Evolutionary conservation across 345 rosid genomes (phyloP).

Genomic region (Salix exigua): DNA sequence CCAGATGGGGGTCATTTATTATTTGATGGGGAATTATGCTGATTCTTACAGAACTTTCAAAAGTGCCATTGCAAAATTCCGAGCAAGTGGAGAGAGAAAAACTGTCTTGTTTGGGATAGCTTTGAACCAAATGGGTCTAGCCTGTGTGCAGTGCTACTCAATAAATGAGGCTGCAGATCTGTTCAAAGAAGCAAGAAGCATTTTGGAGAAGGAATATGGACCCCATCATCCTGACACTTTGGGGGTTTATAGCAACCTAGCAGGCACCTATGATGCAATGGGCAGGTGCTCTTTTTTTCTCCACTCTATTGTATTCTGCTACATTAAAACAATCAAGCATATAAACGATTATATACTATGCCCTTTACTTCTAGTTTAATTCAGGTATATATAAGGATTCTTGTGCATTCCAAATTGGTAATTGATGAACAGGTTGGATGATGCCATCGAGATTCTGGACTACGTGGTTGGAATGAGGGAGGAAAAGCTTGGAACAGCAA

Average conservation of each 20-base stretch:
- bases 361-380: too few relatives aligned
- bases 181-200: slow-evolving; percentile 81
- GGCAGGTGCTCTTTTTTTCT: slow-evolving; percentile 56
- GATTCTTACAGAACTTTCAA: slow-evolving; percentile 70
- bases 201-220: slow-evolving; percentile 80
- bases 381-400: not conserved
- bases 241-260: slow-evolving; percentile 87
- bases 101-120: slow-evolving; percentile 75
- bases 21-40: slow-evolving; percentile 68
- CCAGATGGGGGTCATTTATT: slow-evolving; percentile 86
- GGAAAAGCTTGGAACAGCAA: slow-evolving; percentile 94
- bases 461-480: slow-evolving; percentile 85
- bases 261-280: slow-evolving; percentile 97
- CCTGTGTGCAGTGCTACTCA: slow-evolving; percentile 64
- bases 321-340: not conserved
- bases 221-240: slow-evolving; percentile 91
- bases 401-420: not conserved
- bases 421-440: slow-evolving; percentile 54
- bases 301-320: not conserved
- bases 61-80: slow-evolving; percentile 59
- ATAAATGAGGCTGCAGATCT: slow-evolving; percentile 84
- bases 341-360: not conserved
- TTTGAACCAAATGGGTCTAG: slow-evolving; percentile 88
- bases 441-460: slow-evolving; percentile 86
- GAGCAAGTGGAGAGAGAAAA: slow-evolving; percentile 73